Conservation (phyloP, 2,329 filamentous ascomycete genomes). For the Tolypocladium paradoxum region DNA sequence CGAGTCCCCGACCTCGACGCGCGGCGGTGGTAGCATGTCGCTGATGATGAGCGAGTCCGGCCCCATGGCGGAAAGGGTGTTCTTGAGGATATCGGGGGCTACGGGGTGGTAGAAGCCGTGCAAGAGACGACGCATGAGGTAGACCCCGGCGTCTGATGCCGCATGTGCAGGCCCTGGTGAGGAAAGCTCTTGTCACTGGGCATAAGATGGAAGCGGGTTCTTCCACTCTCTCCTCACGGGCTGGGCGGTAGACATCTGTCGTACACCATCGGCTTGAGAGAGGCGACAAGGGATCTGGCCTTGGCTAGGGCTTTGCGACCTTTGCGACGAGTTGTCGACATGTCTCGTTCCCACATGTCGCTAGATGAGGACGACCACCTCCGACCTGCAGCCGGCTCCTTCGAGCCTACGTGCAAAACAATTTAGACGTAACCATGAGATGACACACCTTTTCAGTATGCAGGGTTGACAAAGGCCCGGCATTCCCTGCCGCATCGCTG, state of each 20-base stretch:
- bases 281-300: constrained; percentile 13
- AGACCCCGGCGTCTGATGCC: constrained; percentile 11
- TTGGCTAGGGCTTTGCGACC: no score
- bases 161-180: no score
- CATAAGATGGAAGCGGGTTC: no score
- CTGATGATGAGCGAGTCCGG: constrained; percentile 18
- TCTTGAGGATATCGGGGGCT: constrained; percentile 13
- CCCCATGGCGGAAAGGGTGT: constrained; percentile 14
- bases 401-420: neutral
- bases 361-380: no score
- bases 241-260: constrained; percentile 14
- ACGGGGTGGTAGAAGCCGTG: constrained; percentile 17
- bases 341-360: no score
- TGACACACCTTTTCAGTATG: neutral
- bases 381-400: neutral
- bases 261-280: constrained; percentile 13
- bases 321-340: no score
- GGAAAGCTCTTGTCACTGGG: no score
- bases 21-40: constrained; percentile 20
- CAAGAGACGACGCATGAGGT: constrained; percentile 17
- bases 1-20: constrained; percentile 10
- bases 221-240: constrained; percentile 14
- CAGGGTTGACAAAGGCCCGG: neutral
- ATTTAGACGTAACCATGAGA: neutral
- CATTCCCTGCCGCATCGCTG: neutral